Conservation (phyloP, 345 rosid genomes). For the Eucalyptus pauciflora region DNA sequence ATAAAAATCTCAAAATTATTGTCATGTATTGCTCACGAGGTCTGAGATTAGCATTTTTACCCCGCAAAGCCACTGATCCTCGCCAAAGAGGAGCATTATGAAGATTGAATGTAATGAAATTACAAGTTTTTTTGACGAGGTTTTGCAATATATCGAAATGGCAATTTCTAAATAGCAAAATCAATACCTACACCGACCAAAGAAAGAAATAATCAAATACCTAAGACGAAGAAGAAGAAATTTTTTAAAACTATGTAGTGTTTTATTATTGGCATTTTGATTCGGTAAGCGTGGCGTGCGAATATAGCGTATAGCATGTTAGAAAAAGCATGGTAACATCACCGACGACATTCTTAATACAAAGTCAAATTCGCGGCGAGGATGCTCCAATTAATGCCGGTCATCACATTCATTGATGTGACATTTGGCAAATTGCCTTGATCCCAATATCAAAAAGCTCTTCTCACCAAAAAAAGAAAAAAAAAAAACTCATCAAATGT, state of each 20-base stretch:
- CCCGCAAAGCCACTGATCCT: not conserved
- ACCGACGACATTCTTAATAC: not conserved
- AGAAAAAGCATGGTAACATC: not conserved
- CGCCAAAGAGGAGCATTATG: not conserved
- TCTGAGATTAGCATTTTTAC: not conserved
- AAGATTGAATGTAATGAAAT: not conserved
- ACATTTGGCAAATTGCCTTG: not conserved
- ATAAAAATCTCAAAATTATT: not conserved
- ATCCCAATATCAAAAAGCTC: not conserved
- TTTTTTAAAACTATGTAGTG: accelerated
- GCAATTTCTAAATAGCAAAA: not conserved
- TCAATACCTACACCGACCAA: not conserved
- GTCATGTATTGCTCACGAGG: not conserved
- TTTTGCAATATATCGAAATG: not conserved
- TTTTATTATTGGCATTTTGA: not conserved
- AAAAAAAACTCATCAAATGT: not conserved
- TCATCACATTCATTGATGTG: not conserved
- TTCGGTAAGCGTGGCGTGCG: not conserved
- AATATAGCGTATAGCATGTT: not conserved
- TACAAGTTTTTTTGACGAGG: accelerated
- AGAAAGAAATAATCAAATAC: too few relatives aligned
- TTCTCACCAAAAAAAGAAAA: not conserved
- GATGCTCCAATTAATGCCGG: not conserved
- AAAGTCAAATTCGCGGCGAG: not conserved
- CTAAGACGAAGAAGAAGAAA: not conserved